Conservation (phyloP, 2,329 filamentous ascomycete species). For the Colletotrichum tofieldiae region DNA sequence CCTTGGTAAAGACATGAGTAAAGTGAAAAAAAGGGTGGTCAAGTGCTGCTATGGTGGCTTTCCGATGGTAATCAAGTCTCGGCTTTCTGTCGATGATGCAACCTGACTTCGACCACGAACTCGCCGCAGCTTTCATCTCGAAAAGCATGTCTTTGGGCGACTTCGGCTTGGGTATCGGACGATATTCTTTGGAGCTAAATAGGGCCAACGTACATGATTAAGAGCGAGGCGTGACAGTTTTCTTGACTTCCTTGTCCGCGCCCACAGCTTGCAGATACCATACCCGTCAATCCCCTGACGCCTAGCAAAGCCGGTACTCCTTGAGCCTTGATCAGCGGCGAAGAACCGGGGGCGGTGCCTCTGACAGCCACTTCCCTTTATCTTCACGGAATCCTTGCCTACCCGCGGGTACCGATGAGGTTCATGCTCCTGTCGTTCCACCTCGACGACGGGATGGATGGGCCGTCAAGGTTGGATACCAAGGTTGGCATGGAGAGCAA, state of each 20-base stretch:
- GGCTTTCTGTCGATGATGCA: background rate
- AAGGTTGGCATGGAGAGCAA: slow-evolving; percentile 23
- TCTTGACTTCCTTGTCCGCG: slow-evolving; percentile 24
- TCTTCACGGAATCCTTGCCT: background rate
- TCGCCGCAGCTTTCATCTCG: too few relatives aligned
- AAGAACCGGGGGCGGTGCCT: slow-evolving; percentile 1
- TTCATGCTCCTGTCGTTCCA: slow-evolving; percentile 16
- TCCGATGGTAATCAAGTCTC: too few relatives aligned
- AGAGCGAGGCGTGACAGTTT: slow-evolving; percentile 25
- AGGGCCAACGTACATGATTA: background rate
- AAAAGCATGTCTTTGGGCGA: background rate
- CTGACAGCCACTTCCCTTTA: background rate
- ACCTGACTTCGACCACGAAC: background rate
- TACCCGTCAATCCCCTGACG: background rate
- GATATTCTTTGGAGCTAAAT: background rate
- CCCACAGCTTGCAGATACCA: background rate
- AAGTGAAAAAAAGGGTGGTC: background rate
- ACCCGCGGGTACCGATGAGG: slow-evolving; percentile 12
- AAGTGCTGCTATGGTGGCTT: background rate
- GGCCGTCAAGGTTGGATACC: background rate
- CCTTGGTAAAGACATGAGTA: background rate
- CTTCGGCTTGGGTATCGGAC: background rate
- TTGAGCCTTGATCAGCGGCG: background rate
- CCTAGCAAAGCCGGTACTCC: slow-evolving; percentile 13
- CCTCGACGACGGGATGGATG: background rate